phyloP scores from a whole-genome alignment of 805 yeast genomes.

The Cyberlindnera euphorbiiphila region DNA sequence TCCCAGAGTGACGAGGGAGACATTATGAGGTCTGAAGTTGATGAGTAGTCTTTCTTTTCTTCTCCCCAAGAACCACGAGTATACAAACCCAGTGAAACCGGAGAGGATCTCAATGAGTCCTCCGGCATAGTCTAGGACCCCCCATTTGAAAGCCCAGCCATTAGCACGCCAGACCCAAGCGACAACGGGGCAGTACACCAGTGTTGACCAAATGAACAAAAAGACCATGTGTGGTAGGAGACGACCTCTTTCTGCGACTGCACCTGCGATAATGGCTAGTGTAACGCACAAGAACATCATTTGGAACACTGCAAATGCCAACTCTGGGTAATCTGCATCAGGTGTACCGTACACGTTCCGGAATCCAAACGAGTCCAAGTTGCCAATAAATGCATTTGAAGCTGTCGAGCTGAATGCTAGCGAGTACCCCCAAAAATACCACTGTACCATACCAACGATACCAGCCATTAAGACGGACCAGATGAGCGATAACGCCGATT shows the following conservation, averaged over 20 bases:
- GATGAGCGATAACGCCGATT: slow-evolving; percentile 82
- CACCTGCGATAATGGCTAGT: slow-evolving; percentile 85
- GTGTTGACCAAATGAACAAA: slow-evolving; percentile 81
- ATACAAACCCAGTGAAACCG: slow-evolving; percentile 88
- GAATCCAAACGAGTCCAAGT: slow-evolving; percentile 78
- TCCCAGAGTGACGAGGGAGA: slow-evolving; percentile 85
- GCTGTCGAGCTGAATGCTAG: slow-evolving; percentile 82
- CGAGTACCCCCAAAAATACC: slow-evolving; percentile 99
- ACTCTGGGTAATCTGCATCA: slow-evolving; percentile 62
- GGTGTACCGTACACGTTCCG: slow-evolving; percentile 55
- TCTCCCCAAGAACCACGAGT: slow-evolving; percentile 75
- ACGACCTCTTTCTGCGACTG: slow-evolving; percentile 90
- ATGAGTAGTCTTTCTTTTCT: slow-evolving; percentile 72
- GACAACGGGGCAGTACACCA: slow-evolving; percentile 92
- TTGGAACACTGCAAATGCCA: slow-evolving; percentile 82
- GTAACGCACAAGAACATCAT: slow-evolving; percentile 93
- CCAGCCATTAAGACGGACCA: slow-evolving; percentile 77
- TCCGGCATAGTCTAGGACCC: slow-evolving; percentile 94
- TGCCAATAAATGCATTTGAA: slow-evolving; percentile 82
- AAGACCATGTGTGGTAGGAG: slow-evolving; percentile 81
- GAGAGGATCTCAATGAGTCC: slow-evolving; percentile 94
- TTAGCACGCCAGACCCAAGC: slow-evolving; percentile 92
- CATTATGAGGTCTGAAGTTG: slow-evolving; percentile 93
- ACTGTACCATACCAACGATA: slow-evolving; percentile 73
- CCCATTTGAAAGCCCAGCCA: slow-evolving; percentile 94